Conservation (phyloP, 441 rosid species). For the Viola pubescens region DNA sequence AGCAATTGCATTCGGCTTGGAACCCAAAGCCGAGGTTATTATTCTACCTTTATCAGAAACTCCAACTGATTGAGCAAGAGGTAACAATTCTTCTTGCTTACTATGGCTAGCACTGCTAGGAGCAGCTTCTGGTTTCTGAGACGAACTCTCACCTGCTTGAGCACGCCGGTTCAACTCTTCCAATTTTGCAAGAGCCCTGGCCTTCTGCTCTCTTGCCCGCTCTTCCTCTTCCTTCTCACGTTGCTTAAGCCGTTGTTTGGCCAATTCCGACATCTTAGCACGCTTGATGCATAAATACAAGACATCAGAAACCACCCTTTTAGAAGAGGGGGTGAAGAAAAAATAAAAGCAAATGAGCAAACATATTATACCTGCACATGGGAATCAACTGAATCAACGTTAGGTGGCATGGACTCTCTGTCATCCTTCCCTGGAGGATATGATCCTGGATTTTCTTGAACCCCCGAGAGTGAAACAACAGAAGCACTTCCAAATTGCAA, state of each 20-base stretch:
- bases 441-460: conserved; percentile 27
- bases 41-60: conserved; percentile 12
- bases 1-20: conserved; percentile 19
- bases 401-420: conserved; percentile 31
- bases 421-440: conserved; percentile 31
- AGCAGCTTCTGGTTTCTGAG: conserved; percentile 34
- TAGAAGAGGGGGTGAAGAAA: conserved; percentile 18
- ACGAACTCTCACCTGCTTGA: conserved; percentile 35
- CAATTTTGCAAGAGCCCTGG: conserved; percentile 74
- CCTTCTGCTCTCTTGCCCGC: conserved; percentile 69
- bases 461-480: conserved; percentile 25
- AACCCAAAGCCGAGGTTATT: conserved; percentile 21
- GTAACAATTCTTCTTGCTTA: conserved; percentile 30
- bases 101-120: conserved; percentile 22
- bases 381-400: conserved; percentile 42
- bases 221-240: conserved; percentile 83
- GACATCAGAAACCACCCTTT: conserved; percentile 17
- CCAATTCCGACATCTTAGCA: conserved; percentile 65
- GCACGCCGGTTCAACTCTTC: conserved; percentile 79
- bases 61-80: conserved; percentile 21
- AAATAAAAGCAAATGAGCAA: conserved; percentile 8
- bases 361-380: conserved; percentile 40
- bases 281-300: conserved; percentile 26
- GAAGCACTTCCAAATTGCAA: conserved; percentile 33
- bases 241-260: conserved; percentile 60